Base-by-base conservation (phyloP, 768 basidiomycete species). In the Fistulinella prunicolor region DNA sequence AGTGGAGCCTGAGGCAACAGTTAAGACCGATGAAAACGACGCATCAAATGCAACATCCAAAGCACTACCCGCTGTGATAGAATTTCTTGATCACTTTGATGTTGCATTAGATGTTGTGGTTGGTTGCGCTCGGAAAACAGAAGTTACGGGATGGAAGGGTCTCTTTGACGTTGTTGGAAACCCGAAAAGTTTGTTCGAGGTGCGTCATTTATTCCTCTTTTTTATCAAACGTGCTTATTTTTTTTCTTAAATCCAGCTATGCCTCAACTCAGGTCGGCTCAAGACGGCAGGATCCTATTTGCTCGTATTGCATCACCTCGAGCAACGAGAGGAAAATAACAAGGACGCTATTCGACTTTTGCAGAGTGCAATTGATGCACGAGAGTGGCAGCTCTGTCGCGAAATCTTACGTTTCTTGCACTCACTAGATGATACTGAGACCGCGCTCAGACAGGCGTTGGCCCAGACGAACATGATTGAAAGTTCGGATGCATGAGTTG, bases 11-110 rank as follows among this genome's bases (percentile, higher is more conserved):
- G 92, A 96, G 58, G 74, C 78, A 1, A 63, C 67, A 3, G 46
- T 64, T 28, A 71, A 73, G 4, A 51, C 50, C 35, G 68, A 67
- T 23, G 64, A 59, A 34, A 58, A 44, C 38, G 44, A 32, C 24
- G 29, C 43, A 26, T 28, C 42, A 14, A 51, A 66, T n/a, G 51
- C 62, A 28, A 19, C 64, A n/a, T 50, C 64, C 32, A 50, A 51
- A 37, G 68, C 85, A 10, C 68, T 97, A 24, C 76, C 84, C 0
- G 72, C 74, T 2, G 85, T 88, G 9, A 76, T 98, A 52, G 89
- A 92, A 53, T 97, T 99, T 60, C 70, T 99, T 54, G 96, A 99
- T 60, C 83, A 97, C 63, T 98, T 98, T 61, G 89, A 94, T 51
- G 87, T 81, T 44, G 80, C 87, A 6, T 69, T 97, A 47, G 93